Conservation (phyloP, 129 eudicot genomes). For the Flaveria robusta region DNA sequence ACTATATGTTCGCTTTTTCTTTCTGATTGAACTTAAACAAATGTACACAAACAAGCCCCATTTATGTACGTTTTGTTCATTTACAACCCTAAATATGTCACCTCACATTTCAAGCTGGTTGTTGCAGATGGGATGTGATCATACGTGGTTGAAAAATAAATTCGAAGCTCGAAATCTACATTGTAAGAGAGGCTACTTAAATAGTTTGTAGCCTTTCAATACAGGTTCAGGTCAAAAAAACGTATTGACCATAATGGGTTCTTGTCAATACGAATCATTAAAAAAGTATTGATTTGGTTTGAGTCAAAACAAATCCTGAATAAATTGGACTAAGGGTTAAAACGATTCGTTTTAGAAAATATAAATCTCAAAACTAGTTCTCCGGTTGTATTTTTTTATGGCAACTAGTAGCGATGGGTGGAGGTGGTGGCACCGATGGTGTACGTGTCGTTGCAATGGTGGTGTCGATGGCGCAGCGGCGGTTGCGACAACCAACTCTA, state of each 20-base stretch:
- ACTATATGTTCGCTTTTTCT: no score
- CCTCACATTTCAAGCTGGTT: constrained; percentile 10
- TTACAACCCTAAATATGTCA: not conserved
- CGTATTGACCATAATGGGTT: not conserved
- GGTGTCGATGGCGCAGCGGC: no score
- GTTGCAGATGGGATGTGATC: constrained; percentile 14
- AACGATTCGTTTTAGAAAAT: not conserved
- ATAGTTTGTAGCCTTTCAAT: not conserved
- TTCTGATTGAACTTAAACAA: not conserved
- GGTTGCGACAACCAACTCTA: no score
- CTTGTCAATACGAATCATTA: not conserved
- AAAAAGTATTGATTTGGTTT: no score
- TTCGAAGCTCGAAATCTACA: no score
- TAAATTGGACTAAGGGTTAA: not conserved
- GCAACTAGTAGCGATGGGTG: no score
- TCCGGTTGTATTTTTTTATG: no score
- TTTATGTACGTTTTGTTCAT: not conserved
- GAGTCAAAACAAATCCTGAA: not conserved
- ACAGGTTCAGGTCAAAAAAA: not conserved
- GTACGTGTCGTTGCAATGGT: no score
- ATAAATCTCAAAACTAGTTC: no score
- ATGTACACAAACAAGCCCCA: not conserved
- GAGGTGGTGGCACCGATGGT: no score
- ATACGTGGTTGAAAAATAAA: not conserved
- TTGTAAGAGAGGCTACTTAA: no score